phyloP scores from a whole-genome alignment of 2,329 filamentous ascomycete species.

The Elsinoe arachidis region DNA sequence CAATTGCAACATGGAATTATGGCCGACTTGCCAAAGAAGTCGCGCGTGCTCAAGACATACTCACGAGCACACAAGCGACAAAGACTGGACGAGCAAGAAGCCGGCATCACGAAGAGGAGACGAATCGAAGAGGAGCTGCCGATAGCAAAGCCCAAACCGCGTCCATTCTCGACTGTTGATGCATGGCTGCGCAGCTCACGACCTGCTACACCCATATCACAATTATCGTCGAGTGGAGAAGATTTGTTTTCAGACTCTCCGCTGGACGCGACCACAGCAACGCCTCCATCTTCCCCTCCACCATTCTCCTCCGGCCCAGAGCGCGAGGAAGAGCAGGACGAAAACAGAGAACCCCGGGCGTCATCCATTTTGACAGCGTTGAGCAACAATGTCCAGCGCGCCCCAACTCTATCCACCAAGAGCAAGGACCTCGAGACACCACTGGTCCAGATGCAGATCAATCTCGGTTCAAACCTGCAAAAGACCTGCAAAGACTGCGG shows the following conservation, averaged over 20 bases:
- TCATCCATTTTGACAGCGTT: background rate
- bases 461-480: constrained; percentile 47
- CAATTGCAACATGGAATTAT: background rate
- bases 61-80: constrained; percentile 9
- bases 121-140: constrained; percentile 10
- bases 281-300: constrained; percentile 46
- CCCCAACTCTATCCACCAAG: background rate
- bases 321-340: background rate
- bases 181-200: constrained; percentile 8
- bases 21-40: background rate
- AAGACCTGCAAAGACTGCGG: constrained; percentile 53
- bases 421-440: constrained; percentile 20
- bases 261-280: constrained; percentile 27
- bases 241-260: constrained; percentile 22
- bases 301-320: constrained; percentile 26
- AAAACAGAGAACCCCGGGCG: background rate
- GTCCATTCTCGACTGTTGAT: background rate
- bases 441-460: constrained; percentile 53
- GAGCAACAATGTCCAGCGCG: background rate
- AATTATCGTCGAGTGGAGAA: constrained; percentile 17
- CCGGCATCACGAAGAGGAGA: constrained; percentile 14
- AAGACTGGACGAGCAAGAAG: background rate
- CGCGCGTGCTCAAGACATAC: constrained; percentile 9
- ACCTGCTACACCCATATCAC: constrained; percentile 1
- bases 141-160: constrained; percentile 6